These are phyloP conservation scores for Panaeolus cyanescens DNA, from an alignment of 768 basidiomycete genomes.

Conservation along the genomic window DNA sequence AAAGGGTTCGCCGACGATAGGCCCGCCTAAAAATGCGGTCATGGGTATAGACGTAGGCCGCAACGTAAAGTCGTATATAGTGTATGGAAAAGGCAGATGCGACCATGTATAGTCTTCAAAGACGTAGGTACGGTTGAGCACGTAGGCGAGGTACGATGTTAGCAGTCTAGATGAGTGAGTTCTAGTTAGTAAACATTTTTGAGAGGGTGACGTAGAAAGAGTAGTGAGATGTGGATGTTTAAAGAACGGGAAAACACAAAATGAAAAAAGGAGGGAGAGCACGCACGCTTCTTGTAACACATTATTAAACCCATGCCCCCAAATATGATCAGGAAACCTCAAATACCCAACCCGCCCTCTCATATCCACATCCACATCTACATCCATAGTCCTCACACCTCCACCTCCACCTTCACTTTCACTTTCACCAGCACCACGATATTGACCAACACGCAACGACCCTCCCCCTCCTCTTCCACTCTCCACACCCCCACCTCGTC, in stretches of 20 bases:
- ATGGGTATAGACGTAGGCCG: constrained; percentile 55
- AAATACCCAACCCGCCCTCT: constrained; percentile 36
- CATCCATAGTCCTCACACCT: neutral
- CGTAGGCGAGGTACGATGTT: constrained; percentile 53
- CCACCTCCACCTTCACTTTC: neutral
- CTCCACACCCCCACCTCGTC: constrained; percentile 19
- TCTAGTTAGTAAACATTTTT: neutral
- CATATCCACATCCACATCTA: constrained; percentile 10
- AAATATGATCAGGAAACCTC: constrained; percentile 54
- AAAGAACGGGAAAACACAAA: neutral
- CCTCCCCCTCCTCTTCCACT: constrained; percentile 14
- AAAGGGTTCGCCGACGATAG: constrained; percentile 44
- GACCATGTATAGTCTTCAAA: constrained; percentile 70
- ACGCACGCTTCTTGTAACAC: constrained; percentile 63
- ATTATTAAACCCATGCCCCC: constrained; percentile 66
- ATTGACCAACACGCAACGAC: constrained; percentile 10
- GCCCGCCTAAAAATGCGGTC: constrained; percentile 60
- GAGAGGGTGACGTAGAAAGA: too few species aligned
- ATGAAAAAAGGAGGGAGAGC: neutral
- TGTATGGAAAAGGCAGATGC: constrained; percentile 51
- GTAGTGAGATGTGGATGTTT: neutral
- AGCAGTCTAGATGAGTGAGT: constrained; percentile 35
- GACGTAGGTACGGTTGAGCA: constrained; percentile 54
- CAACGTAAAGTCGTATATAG: constrained; percentile 53
- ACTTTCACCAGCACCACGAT: constrained; percentile 12